Base-by-base conservation (phyloP, 2,329 filamentous ascomycete genomes). In the Colletotrichum abscissum region DNA sequence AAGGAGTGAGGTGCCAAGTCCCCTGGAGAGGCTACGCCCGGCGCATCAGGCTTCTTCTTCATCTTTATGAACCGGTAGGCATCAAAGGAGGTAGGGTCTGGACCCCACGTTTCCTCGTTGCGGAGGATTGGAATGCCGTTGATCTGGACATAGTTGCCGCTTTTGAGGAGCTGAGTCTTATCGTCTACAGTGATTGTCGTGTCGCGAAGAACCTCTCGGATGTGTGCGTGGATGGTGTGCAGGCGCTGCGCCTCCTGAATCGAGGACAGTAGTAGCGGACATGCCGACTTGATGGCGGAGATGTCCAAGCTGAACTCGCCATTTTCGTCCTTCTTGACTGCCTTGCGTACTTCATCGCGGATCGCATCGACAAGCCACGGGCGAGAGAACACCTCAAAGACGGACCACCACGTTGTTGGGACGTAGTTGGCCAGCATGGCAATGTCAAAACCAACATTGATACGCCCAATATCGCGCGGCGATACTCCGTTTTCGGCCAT, bases 361-460 rank as follows among this genome's bases (percentile, higher is more conserved):
- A 88, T 76, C n/a, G 82, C 80, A 0, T 75, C 65, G 1, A 87
- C 79, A 0, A 87, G 75, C 1, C 76, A 75, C 0, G 83, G 81
- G 1, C 83, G 79, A 5, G 83, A 83, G 76, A 81, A 86, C 8
- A 88, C 76, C 52, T 86, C 81, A 72, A 80, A 83, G 0, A 88
- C 46, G 1, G 83, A 69, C 86, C 87, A 88, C 78, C 87, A 88
- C 0, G 78, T 76, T 0, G 84, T 81, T 0, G 84, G 83, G 4
- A 81, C 78, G 0, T 85, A 84, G 75, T 88, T 88, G 55, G 81
- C 79, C 1, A 85, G 77, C 26, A 84, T 73, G 0, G 78, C 86
- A 7, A 86, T 67, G 9, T 63, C 52, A 63, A 76, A 68, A 3
- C 68, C 63, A 33, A 67, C 5, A 14, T 67, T 35, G 24, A 54